phyloP scores from a whole-genome alignment of 2,329 filamentous ascomycete genomes.

The Aureobasidium subglaciale region DNA sequence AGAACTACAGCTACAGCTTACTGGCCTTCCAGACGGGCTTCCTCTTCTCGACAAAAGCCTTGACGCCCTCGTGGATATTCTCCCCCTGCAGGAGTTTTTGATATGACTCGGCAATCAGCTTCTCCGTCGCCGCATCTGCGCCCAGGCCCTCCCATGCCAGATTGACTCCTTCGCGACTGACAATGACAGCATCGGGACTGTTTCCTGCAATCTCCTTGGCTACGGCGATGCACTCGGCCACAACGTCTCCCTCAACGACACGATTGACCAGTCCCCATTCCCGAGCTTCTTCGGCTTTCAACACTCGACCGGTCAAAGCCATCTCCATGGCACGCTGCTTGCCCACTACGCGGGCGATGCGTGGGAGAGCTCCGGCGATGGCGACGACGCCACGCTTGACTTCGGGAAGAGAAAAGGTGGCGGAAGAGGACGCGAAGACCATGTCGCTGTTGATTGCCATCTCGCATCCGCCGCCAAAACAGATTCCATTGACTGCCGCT shows the following conservation, averaged over 20 bases:
- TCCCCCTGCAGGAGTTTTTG: conserved; percentile 55
- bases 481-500: conserved; percentile 68
- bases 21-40: conserved; percentile 57
- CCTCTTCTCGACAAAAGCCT: conserved; percentile 70
- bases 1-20: too few relatives aligned
- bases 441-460: conserved; percentile 69
- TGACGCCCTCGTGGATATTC: conserved; percentile 68
- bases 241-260: conserved; percentile 46
- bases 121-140: conserved; percentile 54
- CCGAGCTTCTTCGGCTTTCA: conserved; percentile 53
- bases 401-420: conserved; percentile 64
- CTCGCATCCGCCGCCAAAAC: conserved; percentile 70
- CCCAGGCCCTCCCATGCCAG: conserved; percentile 65
- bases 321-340: conserved; percentile 64
- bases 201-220: conserved; percentile 52
- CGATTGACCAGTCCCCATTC: conserved; percentile 66
- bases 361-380: conserved; percentile 62
- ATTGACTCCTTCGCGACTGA: conserved; percentile 64
- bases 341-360: conserved; percentile 60
- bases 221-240: conserved; percentile 53
- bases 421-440: conserved; percentile 53
- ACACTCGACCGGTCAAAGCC: conserved; percentile 55
- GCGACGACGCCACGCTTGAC: conserved; percentile 64
- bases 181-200: conserved; percentile 69
- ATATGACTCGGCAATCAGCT: conserved; percentile 53